Evolutionary conservation across 2,329 filamentous ascomycete genomes (phyloP), one percentile per base, ranked within the genome.

Genomic region (Aspergillus sp.): DNA sequence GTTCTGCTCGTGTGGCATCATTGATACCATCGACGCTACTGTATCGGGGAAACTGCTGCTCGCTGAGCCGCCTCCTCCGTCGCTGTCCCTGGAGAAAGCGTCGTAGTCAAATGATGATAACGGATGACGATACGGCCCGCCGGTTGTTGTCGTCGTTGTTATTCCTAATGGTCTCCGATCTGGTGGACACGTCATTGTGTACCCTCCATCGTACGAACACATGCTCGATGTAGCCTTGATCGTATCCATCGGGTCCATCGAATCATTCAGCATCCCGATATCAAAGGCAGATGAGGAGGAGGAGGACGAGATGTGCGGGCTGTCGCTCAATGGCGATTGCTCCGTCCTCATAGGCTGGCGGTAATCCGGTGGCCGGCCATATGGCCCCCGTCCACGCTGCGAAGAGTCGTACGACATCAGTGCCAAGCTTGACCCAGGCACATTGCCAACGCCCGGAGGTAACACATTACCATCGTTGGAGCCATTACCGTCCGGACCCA

Each of bases 401-500:
- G 54, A 55, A 1, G 59, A 47, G 48, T 68, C 64, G 49, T 68
- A 68, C 42, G 60, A 57, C 55, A 66, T 55, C 42, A 69, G 54
- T 42, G 59, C 49, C 43, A 66, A 54, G 45, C 67, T 62, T 39
- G 63, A 59, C 33, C 58, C 58, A 35, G 63, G 38, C 40, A 51
- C 48, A 44, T 59, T 57, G 30, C 62, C 59, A 43, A 69, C 49
- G 12, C 59, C 57, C 19, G 59, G 55, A n/a, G 58, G 58, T 30
- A 69, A 50, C 7, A 60, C 53, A 45, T 55, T 47, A 10, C 57
- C 53, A 28, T 59, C 56, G 36, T 56, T 57, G 12, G 19, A 19
- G 19, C 19, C 19, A 19, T 76, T 77, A 26, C 82, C 79, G 34
- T 81, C 79, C 0, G 82, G 81, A 9, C 85, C 84, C 47, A 85